Conservation (phyloP, 805 yeast species). For the Jamesozyma rosinii region DNA sequence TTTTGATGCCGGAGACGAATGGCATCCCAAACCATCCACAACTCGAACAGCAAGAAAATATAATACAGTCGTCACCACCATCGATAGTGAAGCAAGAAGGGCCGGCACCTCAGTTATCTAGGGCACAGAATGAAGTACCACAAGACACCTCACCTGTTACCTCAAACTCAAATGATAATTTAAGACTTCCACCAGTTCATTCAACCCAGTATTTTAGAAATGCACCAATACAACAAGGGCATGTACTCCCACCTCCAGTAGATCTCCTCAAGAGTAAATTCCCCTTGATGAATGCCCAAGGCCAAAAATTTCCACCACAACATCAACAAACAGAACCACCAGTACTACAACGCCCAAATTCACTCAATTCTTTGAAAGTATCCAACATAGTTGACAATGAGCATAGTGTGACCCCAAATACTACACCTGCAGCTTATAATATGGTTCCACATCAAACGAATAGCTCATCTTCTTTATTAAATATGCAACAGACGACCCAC, state of each 20-base stretch:
- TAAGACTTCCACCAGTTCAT: constrained; percentile 5
- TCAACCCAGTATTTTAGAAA: constrained; percentile 3
- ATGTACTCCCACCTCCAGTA: constrained; percentile 1
- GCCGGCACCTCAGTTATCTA: constrained; percentile 32
- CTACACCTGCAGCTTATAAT: background rate
- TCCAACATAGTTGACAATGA: background rate
- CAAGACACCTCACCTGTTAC: background rate
- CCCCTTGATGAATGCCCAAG: background rate
- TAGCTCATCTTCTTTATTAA: background rate
- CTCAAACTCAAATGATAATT: background rate
- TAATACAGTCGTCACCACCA: background rate
- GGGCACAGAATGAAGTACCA: background rate
- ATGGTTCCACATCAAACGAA: background rate
- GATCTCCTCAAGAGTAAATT: background rate
- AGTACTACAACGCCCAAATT: background rate
- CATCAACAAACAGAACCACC: too few species aligned
- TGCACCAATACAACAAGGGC: background rate
- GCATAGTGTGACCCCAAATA: background rate
- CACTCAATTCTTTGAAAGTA: background rate
- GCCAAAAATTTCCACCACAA: background rate
- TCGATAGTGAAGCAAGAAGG: background rate
- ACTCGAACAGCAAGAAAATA: background rate
- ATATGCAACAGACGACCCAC: background rate
- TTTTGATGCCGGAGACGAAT: background rate
- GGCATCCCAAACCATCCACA: background rate